Evolutionary conservation across 75 land plant species (phyloP).

Genomic region (Cunninghamia lanceolata): DNA sequence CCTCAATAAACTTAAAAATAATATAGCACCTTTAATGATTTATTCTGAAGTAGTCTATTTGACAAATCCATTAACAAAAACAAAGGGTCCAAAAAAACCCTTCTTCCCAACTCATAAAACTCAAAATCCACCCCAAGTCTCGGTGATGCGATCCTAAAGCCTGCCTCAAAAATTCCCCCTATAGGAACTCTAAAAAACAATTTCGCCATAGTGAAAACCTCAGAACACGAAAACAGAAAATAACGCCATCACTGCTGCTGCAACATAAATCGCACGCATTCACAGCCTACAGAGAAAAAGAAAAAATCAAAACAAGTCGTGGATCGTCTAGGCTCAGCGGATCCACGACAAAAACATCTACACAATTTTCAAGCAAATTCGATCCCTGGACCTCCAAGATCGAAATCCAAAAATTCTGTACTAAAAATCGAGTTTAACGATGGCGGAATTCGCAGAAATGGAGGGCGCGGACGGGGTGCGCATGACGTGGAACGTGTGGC

Average conservation of each 20-base stretch:
- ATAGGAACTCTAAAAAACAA: no score
- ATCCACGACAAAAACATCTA: background rate
- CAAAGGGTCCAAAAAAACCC: no score
- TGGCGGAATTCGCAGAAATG: slow-evolving; percentile 52
- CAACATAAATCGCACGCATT: background rate
- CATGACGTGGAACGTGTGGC: slow-evolving; percentile 94
- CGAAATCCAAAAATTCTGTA: background rate
- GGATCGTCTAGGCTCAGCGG: background rate
- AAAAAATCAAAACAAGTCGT: background rate
- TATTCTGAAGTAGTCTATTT: no score
- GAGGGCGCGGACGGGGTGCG: slow-evolving; percentile 84
- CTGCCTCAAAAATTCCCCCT: no score
- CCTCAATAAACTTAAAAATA: no score
- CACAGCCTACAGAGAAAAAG: background rate
- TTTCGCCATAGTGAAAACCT: background rate
- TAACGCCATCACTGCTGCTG: background rate
- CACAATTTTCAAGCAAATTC: background rate
- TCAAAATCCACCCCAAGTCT: no score
- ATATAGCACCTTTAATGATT: no score
- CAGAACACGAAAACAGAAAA: background rate
- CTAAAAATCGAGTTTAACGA: background rate
- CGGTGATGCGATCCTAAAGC: no score
- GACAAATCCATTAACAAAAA: no score
- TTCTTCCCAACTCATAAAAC: no score
- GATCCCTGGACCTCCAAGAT: background rate